These are phyloP conservation scores for Physcomitrium patens DNA, from an alignment of 225 moss, liverwort and hornwort genomes.

Conservation along the genomic window DNA sequence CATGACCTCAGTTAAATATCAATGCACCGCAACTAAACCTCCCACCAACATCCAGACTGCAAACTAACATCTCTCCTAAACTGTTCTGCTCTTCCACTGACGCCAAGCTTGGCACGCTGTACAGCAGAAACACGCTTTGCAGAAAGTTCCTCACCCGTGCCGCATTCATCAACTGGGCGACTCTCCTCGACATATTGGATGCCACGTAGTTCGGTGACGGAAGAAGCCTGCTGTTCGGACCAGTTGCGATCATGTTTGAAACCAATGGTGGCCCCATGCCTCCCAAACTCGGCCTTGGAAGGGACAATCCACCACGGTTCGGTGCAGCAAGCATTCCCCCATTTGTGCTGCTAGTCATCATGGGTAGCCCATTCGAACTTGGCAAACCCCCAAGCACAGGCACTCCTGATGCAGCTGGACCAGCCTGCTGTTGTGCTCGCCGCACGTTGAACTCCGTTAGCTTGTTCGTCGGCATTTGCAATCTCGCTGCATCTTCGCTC, in stretches of 20 bases:
- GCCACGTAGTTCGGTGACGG: conserved; percentile 65
- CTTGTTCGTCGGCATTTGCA: conserved; percentile 52
- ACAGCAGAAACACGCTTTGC: conserved; percentile 21
- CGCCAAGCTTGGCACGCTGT: conserved; percentile 7
- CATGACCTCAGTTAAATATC: neutral
- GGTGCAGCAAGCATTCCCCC: conserved; percentile 75
- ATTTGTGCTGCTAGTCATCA: conserved; percentile 58
- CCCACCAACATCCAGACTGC: neutral
- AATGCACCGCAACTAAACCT: conserved; percentile 5
- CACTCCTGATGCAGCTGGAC: conserved; percentile 57
- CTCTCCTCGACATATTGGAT: conserved; percentile 44
- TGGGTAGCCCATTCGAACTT: conserved; percentile 67
- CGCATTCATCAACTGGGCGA: conserved; percentile 38
- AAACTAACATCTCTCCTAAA: neutral
- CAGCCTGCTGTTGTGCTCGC: conserved; percentile 59
- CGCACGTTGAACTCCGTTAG: conserved; percentile 47
- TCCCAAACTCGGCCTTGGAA: conserved; percentile 67
- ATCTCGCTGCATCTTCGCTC: conserved; percentile 67
- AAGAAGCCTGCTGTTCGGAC: conserved; percentile 70
- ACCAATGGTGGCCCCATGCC: conserved; percentile 70
- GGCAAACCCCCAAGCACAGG: conserved; percentile 59
- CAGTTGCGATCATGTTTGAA: conserved; percentile 59
- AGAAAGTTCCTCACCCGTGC: conserved; percentile 53
- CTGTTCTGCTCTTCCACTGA: neutral
- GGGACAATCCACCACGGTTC: conserved; percentile 67